A percentile compares a stretch with the other conserved stretches of the same genome.
These are phyloP conservation scores for Elsinoe ampelina DNA, from an alignment of 2,329 filamentous ascomycete species.

Conservation along the genomic window DNA sequence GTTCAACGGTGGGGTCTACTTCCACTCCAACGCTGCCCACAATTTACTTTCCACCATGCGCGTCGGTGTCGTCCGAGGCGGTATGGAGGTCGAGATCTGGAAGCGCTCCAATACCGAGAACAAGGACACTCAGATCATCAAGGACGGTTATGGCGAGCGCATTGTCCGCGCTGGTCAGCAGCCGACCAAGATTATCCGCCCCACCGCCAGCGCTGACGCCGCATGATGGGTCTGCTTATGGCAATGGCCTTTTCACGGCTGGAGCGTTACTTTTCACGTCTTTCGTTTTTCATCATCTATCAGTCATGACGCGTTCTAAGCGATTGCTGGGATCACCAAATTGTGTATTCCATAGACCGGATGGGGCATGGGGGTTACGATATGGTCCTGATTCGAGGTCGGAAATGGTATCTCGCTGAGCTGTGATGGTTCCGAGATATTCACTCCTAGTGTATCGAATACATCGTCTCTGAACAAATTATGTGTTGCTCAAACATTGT, in stretches of 20 bases:
- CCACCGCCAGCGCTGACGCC: conserved; percentile 73
- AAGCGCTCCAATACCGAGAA: conserved; percentile 77
- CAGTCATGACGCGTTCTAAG: conserved; percentile 9
- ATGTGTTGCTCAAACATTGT: too few relatives aligned
- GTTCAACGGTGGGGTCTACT: conserved; percentile 87
- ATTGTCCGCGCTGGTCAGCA: conserved; percentile 81
- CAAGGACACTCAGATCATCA: conserved; percentile 71
- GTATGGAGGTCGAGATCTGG: conserved; percentile 88
- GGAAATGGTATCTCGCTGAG: background rate
- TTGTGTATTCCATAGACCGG: conserved; percentile 8
- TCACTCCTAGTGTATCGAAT: background rate
- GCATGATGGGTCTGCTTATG: conserved; percentile 42
- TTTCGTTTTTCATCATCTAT: conserved; percentile 10
- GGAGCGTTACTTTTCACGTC: background rate
- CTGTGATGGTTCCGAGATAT: background rate
- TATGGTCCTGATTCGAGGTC: background rate
- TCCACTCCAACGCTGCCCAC: conserved; percentile 82
- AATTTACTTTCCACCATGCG: conserved; percentile 83
- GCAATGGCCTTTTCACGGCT: background rate
- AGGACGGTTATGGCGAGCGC: conserved; percentile 69
- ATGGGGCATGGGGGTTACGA: background rate
- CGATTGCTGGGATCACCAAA: background rate
- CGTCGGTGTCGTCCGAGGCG: conserved; percentile 75
- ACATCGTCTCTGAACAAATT: background rate
- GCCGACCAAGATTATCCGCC: conserved; percentile 72